Conservation (phyloP, 1,284 basidiomycete species). For the Clitocybe nebularis region DNA sequence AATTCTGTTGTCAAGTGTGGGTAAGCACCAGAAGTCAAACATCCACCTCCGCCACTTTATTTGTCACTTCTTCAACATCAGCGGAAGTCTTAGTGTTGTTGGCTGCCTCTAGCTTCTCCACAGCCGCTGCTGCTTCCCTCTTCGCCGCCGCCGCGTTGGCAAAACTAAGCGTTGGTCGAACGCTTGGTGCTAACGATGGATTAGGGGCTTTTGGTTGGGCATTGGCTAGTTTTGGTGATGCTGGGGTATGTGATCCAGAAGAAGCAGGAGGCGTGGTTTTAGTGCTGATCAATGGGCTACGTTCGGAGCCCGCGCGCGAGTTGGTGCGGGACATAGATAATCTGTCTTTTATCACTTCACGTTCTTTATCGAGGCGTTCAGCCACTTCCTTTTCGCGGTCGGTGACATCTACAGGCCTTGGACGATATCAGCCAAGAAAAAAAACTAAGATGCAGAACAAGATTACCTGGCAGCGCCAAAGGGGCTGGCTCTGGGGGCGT, state of each 20-base stretch:
- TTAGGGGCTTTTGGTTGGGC: constrained; percentile 15
- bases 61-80: constrained; percentile 17
- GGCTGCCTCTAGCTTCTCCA: constrained; percentile 12
- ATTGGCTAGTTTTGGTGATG: constrained; percentile 27
- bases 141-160: constrained; percentile 57
- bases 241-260: constrained; percentile 27
- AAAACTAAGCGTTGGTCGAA: constrained; percentile 69
- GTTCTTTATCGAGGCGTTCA: constrained; percentile 66
- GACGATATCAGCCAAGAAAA: constrained; percentile 6
- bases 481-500: constrained; percentile 58
- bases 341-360: constrained; percentile 53
- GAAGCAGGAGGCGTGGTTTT: constrained; percentile 36
- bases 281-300: constrained; percentile 32
- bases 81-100: constrained; percentile 15
- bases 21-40: constrained; percentile 1
- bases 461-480: constrained; percentile 86
- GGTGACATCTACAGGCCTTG: constrained; percentile 82
- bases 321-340: constrained; percentile 68
- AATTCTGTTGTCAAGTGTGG: neutral
- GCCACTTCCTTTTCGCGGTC: constrained; percentile 73
- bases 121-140: constrained; percentile 14
- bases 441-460: too few species aligned
- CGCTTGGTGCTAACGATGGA: constrained; percentile 32
- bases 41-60: constrained; percentile 19
- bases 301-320: constrained; percentile 59